Conservation (phyloP, 352 stramenopile genomes). For the Phytophthora nicotianae region DNA sequence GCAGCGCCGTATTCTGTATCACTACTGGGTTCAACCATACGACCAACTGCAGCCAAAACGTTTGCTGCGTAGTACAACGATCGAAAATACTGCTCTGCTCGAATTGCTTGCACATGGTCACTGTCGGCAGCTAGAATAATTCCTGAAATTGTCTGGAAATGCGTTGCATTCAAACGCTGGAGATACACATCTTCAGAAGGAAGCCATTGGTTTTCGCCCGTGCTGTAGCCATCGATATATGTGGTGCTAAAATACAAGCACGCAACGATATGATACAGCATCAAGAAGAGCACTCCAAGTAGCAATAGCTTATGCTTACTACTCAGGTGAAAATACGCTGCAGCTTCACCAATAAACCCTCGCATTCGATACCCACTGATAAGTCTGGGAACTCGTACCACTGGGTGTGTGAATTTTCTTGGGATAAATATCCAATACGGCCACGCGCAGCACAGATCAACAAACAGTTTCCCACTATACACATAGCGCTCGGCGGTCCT, state of each 20-base stretch:
- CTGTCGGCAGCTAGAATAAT: constrained; percentile 24
- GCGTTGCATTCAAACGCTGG: constrained; percentile 36
- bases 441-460: constrained; percentile 41
- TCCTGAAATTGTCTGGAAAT: constrained; percentile 38
- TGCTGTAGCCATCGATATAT: constrained; percentile 49
- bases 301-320: constrained; percentile 47
- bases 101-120: constrained; percentile 33
- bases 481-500: constrained; percentile 46
- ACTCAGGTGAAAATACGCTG: constrained; percentile 45
- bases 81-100: constrained; percentile 58
- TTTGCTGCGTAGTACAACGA: constrained; percentile 67
- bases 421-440: constrained; percentile 48
- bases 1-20: constrained; percentile 53
- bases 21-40: constrained; percentile 53
- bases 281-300: constrained; percentile 44
- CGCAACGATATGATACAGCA: constrained; percentile 61
- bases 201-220: constrained; percentile 48
- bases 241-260: constrained; percentile 61
- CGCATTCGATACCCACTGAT: constrained; percentile 43
- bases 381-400: constrained; percentile 39
- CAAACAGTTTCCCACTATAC: constrained; percentile 34
- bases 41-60: constrained; percentile 47
- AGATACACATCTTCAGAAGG: constrained; percentile 52
- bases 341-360: constrained; percentile 42
- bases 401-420: constrained; percentile 11